Evolutionary conservation across 1,284 basidiomycete species (phyloP).

Genomic region (Rhodotorula sp.): DNA sequence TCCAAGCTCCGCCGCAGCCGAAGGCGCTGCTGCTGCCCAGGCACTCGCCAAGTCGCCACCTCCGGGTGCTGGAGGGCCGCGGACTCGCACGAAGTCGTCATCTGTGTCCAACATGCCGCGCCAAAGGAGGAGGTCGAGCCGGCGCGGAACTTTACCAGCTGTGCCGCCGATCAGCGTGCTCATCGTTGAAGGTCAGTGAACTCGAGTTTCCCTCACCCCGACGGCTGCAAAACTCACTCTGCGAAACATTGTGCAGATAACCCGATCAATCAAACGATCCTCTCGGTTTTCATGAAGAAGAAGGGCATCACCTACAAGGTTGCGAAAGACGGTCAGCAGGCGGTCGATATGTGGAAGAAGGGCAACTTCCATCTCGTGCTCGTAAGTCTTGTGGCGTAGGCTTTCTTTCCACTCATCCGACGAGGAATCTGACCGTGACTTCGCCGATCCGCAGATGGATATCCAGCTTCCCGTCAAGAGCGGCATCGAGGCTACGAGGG

Average conservation of each 20-base stretch:
- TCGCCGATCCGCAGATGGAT: slow-evolving; percentile 72
- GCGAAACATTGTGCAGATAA: slow-evolving; percentile 66
- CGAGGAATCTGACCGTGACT: neutral
- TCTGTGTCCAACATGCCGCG: slow-evolving; percentile 8
- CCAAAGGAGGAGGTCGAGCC: slow-evolving; percentile 16
- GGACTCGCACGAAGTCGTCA: neutral
- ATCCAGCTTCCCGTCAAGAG: slow-evolving; percentile 99
- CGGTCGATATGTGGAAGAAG: slow-evolving; percentile 90
- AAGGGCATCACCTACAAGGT: slow-evolving; percentile 95
- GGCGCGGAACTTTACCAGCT: slow-evolving; percentile 48
- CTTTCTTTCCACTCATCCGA: neutral
- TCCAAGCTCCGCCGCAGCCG: slow-evolving; percentile 5
- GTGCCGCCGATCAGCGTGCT: slow-evolving; percentile 93
- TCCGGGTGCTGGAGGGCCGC: neutral
- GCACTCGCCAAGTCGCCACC: neutral
- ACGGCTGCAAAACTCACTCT: neutral
- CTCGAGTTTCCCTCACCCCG: slow-evolving; percentile 11
- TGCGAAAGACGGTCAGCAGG: slow-evolving; percentile 92
- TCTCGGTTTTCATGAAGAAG: slow-evolving; percentile 92
- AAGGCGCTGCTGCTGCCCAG: slow-evolving; percentile 4
- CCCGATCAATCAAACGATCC: slow-evolving; percentile 95
- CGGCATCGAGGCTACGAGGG: slow-evolving; percentile 94
- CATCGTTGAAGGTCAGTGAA: slow-evolving; percentile 79
- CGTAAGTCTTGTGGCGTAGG: slow-evolving; percentile 55
- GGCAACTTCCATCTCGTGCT: slow-evolving; percentile 95